Conservation (phyloP, 495 filamentous ascomycete species). For the Talaromyces nanjingensis region DNA sequence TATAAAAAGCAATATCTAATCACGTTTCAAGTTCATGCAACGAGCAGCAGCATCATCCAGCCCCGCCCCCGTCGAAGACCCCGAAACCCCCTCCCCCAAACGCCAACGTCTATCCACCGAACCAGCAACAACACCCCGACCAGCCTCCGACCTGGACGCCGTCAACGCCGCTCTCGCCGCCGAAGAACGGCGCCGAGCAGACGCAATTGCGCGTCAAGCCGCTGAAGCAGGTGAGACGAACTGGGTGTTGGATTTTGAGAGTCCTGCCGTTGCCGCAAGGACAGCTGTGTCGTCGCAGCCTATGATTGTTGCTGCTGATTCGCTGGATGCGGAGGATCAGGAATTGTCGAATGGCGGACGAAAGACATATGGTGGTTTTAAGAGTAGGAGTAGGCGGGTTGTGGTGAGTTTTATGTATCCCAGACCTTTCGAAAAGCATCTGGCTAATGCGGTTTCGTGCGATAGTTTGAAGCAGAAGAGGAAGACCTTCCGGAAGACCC, state of each 20-base stretch:
- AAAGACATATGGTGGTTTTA: constrained; percentile 33
- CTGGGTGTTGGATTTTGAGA: constrained; percentile 62
- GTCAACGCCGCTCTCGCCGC: constrained; percentile 64
- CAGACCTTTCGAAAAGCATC: not conserved
- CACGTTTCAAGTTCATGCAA: constrained; percentile 71
- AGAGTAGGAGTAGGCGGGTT: constrained; percentile 24
- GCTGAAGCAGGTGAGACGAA: constrained; percentile 74
- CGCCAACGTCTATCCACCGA: constrained; percentile 34
- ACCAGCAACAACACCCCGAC: constrained; percentile 14
- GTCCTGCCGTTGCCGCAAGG: not conserved
- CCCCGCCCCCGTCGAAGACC: constrained; percentile 25
- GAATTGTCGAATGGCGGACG: constrained; percentile 27
- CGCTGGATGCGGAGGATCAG: constrained; percentile 30
- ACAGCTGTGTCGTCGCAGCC: constrained; percentile 18
- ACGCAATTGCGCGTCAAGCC: constrained; percentile 62
- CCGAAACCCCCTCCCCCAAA: constrained; percentile 31
- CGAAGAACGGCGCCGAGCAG: constrained; percentile 67
- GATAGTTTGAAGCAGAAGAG: not conserved
- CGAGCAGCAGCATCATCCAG: constrained; percentile 61
- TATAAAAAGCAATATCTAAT: not conserved
- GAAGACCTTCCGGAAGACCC: not conserved
- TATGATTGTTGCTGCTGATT: constrained; percentile 28
- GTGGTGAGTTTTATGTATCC: not conserved
- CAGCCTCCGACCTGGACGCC: constrained; percentile 44
- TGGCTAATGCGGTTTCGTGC: not conserved